phyloP scores from a whole-genome alignment of 2,329 filamentous ascomycete species.

The Penicillium hordei region DNA sequence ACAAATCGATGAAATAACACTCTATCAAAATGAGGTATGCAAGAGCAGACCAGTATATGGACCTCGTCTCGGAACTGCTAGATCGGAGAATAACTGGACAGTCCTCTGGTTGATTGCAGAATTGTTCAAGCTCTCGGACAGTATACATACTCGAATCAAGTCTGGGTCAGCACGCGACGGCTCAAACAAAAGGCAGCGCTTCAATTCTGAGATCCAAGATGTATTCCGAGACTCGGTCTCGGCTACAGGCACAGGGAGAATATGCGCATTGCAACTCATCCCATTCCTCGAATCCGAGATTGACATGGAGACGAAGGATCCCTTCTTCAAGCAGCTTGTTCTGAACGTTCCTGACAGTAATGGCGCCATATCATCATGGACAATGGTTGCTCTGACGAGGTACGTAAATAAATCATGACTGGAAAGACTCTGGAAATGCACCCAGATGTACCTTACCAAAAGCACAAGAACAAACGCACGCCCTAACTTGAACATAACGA shows the following conservation, averaged over 20 bases:
- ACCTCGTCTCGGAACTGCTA: slow-evolving; percentile 37
- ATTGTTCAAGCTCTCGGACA: slow-evolving; percentile 41
- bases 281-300: slow-evolving; percentile 52
- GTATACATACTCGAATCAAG: slow-evolving; percentile 17
- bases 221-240: slow-evolving; percentile 38
- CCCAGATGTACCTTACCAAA: background rate
- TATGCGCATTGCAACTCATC: slow-evolving; percentile 56
- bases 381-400: slow-evolving; percentile 79
- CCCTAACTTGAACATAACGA: background rate
- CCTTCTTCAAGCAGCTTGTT: slow-evolving; percentile 59
- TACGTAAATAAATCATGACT: slow-evolving; percentile 44
- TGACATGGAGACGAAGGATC: slow-evolving; percentile 53
- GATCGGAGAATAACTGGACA: slow-evolving; percentile 44
- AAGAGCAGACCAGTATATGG: slow-evolving; percentile 41
- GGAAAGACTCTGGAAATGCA: background rate
- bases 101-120: slow-evolving; percentile 41
- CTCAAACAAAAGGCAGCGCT: slow-evolving; percentile 38
- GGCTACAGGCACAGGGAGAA: slow-evolving; percentile 41
- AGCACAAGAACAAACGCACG: background rate
- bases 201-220: slow-evolving; percentile 39
- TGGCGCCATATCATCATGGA: slow-evolving; percentile 69
- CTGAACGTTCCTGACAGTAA: slow-evolving; percentile 69
- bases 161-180: slow-evolving; percentile 15
- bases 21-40: slow-evolving; percentile 41
- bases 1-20: slow-evolving; percentile 73